These are phyloP conservation scores for Farysia itapuensis DNA, from an alignment of 1,284 basidiomycete genomes.

Conservation along the genomic window DNA sequence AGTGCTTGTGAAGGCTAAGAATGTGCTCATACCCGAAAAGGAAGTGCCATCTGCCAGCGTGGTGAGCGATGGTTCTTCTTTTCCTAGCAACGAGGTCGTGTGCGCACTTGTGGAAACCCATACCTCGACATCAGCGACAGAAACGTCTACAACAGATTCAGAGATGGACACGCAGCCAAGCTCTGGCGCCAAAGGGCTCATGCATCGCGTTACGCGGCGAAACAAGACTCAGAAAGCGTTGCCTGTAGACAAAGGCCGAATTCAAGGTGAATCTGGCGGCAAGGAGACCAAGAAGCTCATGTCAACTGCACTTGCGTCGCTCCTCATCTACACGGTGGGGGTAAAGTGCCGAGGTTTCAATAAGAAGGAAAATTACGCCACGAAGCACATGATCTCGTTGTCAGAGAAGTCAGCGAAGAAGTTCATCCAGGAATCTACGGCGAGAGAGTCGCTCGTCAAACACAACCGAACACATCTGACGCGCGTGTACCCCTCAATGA, in stretches of 20 bases:
- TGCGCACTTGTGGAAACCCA: conserved; percentile 10
- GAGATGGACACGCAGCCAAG: conserved; percentile 32
- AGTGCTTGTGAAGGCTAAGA: conserved; percentile 74
- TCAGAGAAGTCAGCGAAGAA: conserved; percentile 69
- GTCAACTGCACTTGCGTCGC: conserved; percentile 72
- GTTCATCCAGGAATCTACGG: conserved; percentile 31
- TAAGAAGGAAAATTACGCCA: conserved; percentile 81
- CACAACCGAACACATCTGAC: conserved; percentile 85
- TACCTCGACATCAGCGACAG: conserved; percentile 16
- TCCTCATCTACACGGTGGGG: conserved; percentile 92
- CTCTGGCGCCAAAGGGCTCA: conserved; percentile 34
- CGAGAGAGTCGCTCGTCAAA: conserved; percentile 72
- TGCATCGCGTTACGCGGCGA: conserved; percentile 29
- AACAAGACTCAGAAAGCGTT: conserved; percentile 1
- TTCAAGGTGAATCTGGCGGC: not conserved
- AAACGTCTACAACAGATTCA: conserved; percentile 25
- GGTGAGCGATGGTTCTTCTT: conserved; percentile 23
- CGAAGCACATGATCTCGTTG: conserved; percentile 88
- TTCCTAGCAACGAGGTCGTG: conserved; percentile 4
- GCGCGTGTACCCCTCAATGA: conserved; percentile 84
- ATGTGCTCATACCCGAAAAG: conserved; percentile 16
- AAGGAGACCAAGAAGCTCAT: conserved; percentile 63
- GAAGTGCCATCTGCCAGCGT: not conserved
- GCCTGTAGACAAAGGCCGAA: conserved; percentile 1
- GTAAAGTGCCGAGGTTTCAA: conserved; percentile 92